Conservation (phyloP, 805 yeast genomes). For the Saturnispora diversa region DNA sequence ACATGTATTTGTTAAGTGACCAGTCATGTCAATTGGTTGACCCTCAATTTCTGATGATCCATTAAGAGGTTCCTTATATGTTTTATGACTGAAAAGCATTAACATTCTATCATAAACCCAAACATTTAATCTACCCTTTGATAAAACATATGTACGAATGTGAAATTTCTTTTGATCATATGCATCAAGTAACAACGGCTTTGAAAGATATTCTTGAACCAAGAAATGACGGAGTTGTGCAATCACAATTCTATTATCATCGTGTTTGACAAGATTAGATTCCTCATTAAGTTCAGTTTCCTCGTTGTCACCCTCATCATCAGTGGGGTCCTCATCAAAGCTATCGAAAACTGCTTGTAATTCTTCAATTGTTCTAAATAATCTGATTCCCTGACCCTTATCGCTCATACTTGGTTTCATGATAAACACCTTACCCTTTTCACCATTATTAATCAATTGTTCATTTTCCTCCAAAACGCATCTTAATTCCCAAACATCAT, state of each 20-base stretch:
- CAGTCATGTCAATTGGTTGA: slow-evolving; percentile 41
- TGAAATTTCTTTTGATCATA: slow-evolving; percentile 77
- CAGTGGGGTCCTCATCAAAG: slow-evolving; percentile 67
- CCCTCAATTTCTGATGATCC: slow-evolving; percentile 24
- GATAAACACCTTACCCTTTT: slow-evolving; percentile 51
- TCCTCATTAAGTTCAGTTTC: slow-evolving; percentile 31
- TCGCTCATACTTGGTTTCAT: slow-evolving; percentile 96
- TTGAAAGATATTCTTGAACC: slow-evolving; percentile 68
- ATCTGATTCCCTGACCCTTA: slow-evolving; percentile 88
- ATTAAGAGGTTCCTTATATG: slow-evolving; percentile 34
- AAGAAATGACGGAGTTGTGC: slow-evolving; percentile 88
- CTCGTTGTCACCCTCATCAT: slow-evolving; percentile 55
- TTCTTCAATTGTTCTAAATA: slow-evolving; percentile 71
- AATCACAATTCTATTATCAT: slow-evolving; percentile 58
- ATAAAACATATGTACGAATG: slow-evolving; percentile 73
- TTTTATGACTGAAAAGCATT: slow-evolving; percentile 64
- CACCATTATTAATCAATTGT: slow-evolving; percentile 24
- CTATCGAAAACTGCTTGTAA: slow-evolving; percentile 77
- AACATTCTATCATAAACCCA: slow-evolving; percentile 75
- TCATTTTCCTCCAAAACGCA: slow-evolving; percentile 59
- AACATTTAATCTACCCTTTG: slow-evolving; percentile 67
- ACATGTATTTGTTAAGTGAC: slow-evolving; percentile 93
- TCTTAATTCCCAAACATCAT: slow-evolving; percentile 83
- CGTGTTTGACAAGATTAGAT: slow-evolving; percentile 47
- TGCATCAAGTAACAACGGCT: slow-evolving; percentile 57